These are phyloP conservation scores for Nicotiana undulata DNA, from an alignment of 257 asterid genomes.

Conservation along the genomic window DNA sequence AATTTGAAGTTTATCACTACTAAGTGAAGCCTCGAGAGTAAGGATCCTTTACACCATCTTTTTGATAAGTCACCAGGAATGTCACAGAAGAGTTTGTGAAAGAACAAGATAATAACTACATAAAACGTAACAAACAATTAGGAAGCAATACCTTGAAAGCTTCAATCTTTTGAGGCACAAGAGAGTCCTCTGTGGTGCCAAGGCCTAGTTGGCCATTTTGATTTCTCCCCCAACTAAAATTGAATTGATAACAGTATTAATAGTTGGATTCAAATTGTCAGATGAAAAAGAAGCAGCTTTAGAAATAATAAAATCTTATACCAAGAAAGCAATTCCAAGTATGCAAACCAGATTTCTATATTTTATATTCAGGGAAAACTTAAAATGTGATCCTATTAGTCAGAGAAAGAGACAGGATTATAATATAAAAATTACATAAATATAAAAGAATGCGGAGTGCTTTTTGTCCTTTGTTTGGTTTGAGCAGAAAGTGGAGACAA, in stretches of 20 bases:
- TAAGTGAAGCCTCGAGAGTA: not conserved
- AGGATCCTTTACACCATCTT: not conserved
- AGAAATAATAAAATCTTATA: not conserved
- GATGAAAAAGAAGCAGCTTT: not conserved
- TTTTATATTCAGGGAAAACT: not conserved
- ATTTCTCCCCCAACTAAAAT: slow-evolving; percentile 93
- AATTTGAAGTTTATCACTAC: too few relatives aligned
- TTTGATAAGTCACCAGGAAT: not conserved
- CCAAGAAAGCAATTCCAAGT: not conserved
- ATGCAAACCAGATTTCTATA: not conserved
- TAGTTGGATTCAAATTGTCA: slow-evolving; percentile 5
- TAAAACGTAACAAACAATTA: not conserved
- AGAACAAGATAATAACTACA: not conserved
- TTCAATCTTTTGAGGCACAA: slow-evolving; percentile 73
- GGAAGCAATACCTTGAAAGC: slow-evolving; percentile 67
- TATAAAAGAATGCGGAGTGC: not conserved
- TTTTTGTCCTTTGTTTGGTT: not conserved
- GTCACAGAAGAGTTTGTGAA: not conserved
- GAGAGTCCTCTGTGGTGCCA: slow-evolving; percentile 88
- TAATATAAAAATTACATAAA: not conserved
- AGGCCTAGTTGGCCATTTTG: slow-evolving; percentile 99
- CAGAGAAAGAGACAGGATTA: not conserved
- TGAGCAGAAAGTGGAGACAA: not conserved
- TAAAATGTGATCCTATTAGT: not conserved
- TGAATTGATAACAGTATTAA: not conserved